Evolutionary conservation across 495 filamentous ascomycete species (phyloP).

Genomic region (Xylaria venustula): DNA sequence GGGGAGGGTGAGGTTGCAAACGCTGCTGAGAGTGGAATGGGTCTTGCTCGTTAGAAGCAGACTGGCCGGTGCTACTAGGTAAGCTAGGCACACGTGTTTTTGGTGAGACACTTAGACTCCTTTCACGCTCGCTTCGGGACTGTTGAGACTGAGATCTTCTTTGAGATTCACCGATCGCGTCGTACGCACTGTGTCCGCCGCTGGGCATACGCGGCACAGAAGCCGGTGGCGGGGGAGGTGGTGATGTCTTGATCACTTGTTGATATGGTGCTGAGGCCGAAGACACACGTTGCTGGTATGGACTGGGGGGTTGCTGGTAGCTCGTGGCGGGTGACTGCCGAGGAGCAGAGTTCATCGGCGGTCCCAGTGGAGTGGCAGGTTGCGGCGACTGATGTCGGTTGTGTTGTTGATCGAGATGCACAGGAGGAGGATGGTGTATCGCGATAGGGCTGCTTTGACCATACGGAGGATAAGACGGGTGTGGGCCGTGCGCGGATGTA

Average conservation of each 20-base stretch:
- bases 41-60: conserved; percentile 40
- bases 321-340: conserved; percentile 36
- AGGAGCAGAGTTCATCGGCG: conserved; percentile 41
- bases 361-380: conserved; percentile 55
- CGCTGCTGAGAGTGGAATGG: conserved; percentile 34
- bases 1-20: conserved; percentile 21
- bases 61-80: conserved; percentile 44
- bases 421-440: conserved; percentile 38
- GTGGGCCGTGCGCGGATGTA: conserved; percentile 56
- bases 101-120: conserved; percentile 62
- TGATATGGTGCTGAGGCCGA: conserved; percentile 34
- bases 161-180: conserved; percentile 33
- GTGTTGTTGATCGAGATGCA: conserved; percentile 41
- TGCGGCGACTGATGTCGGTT: conserved; percentile 50
- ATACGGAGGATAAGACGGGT: conserved; percentile 45
- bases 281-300: conserved; percentile 51
- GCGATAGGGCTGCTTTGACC: conserved; percentile 55
- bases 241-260: conserved; percentile 33
- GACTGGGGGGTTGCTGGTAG: conserved; percentile 51
- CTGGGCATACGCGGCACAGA: conserved; percentile 49
- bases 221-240: conserved; percentile 33
- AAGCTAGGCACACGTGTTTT: conserved; percentile 59
- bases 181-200: conserved; percentile 40
- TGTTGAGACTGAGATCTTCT: conserved; percentile 41
- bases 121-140: conserved; percentile 53